Evolutionary conservation across 2,329 filamentous ascomycete species (phyloP).

Genomic region (Sarocladiaceae sp.): DNA sequence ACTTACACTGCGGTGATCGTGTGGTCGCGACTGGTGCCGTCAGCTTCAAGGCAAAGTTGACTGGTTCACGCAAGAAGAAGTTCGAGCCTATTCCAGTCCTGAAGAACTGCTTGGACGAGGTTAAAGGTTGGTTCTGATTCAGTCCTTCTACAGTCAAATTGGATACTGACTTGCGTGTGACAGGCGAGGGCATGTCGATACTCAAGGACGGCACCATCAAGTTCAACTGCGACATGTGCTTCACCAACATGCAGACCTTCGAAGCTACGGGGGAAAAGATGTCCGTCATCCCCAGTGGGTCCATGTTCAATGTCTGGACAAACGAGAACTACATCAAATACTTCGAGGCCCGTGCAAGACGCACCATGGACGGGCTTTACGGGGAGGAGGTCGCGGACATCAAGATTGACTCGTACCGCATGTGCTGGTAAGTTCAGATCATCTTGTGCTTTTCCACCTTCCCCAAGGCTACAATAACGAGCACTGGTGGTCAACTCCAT

Average conservation of each 20-base stretch:
- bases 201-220: constrained; percentile 50
- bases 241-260: constrained; percentile 47
- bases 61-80: constrained; percentile 39
- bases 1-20: constrained; percentile 48
- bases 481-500: background rate
- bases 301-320: constrained; percentile 39
- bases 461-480: background rate
- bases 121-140: constrained; percentile 32
- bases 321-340: constrained; percentile 31
- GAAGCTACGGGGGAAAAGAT: constrained; percentile 45
- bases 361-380: constrained; percentile 36
- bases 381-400: constrained; percentile 34
- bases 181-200: constrained; percentile 39
- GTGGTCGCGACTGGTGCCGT: constrained; percentile 53
- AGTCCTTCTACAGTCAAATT: background rate
- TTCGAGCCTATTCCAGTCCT: constrained; percentile 51
- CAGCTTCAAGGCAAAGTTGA: constrained; percentile 34
- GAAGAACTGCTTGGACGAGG: constrained; percentile 36
- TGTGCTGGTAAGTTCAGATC: constrained; percentile 37
- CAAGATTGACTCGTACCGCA: constrained; percentile 37
- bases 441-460: background rate
- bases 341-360: constrained; percentile 39
- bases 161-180: constrained; percentile 11
- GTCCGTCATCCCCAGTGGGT: constrained; percentile 42
- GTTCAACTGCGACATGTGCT: constrained; percentile 56